phyloP scores from a whole-genome alignment of 805 yeast species.

The Yarrowia porcina region DNA sequence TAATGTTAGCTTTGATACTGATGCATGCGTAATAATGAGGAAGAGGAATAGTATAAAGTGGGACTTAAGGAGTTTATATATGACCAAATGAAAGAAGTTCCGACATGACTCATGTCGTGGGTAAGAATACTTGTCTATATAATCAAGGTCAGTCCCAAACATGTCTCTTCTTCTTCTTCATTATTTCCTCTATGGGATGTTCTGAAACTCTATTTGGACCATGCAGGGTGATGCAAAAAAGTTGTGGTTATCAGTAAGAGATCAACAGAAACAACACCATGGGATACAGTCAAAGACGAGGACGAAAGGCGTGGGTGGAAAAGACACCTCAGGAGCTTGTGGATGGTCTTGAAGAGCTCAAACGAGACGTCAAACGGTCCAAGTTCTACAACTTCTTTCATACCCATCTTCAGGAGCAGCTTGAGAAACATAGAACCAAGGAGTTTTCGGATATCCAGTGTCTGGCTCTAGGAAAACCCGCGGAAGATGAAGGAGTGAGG shows the following conservation, averaged over 20 bases:
- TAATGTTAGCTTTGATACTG: neutral
- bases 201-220: neutral
- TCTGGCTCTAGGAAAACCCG: slow-evolving; percentile 68
- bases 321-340: slow-evolving; percentile 30
- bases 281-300: slow-evolving; percentile 16
- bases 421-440: slow-evolving; percentile 14
- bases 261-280: slow-evolving; percentile 18
- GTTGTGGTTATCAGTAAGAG: neutral
- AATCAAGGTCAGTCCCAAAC: neutral
- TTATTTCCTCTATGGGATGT: neutral
- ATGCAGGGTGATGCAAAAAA: neutral
- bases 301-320: slow-evolving; percentile 27
- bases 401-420: neutral
- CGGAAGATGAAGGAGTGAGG: slow-evolving; percentile 55
- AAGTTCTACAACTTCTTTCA: slow-evolving; percentile 22
- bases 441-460: slow-evolving; percentile 48
- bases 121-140: neutral
- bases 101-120: neutral
- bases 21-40: neutral
- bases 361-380: slow-evolving; percentile 26
- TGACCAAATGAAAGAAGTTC: too few species aligned
- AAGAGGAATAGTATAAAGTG: neutral
- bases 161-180: neutral
- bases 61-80: neutral
- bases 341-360: slow-evolving; percentile 13